Evolutionary conservation across 2,329 filamentous ascomycete genomes (phyloP), one percentile per base, ranked within the genome.

Genomic region (Claviceps citrina): DNA sequence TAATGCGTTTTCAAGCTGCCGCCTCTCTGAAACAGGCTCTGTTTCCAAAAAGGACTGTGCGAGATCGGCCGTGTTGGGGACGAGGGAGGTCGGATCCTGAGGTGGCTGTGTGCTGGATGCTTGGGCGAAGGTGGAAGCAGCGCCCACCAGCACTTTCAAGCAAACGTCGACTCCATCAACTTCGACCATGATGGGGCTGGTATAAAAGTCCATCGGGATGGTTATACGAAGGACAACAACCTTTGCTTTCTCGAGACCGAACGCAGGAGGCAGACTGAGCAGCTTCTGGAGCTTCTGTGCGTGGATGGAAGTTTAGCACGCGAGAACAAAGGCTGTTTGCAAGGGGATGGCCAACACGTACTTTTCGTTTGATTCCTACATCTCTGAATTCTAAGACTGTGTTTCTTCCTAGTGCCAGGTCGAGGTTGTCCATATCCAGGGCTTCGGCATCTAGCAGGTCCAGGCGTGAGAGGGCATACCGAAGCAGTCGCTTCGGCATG

Each of bases 391-490:
- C 87, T 33, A 95, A 71, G 1, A 82, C 80, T 31, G 81, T 91
- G 48, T 80, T 79, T 58, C 80, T 78, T 26, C 91, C 91, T 61
- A 84, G 74, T 34, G 78, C 78, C 49, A 95, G 75, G 50, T 93
- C 85, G 46, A 96, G 64, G 49, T 85, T 84, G 47, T 91, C 85
- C 45, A 91, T 71, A 53, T 95, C 83, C 49, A 95, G 66, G 10
- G 82, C 79, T 54, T 93, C 81, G 42, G 84, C 82, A 54, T 96
- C 91, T 44, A 98, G 74, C 41, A 95, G 70, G 50, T 93, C 86
- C 43, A 94, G 70, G 43, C 80, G 78, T 19, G 81, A 81, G 31
- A 98, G 67, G 37, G 80, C 84, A 65, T 91, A 94, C 49, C 84
- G 80, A 48, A 96, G 72, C 52, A 96, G 71, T 59, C 81, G 78